Percentiles rank a stretch among this genome's conserved stretches.
phyloP scores from a whole-genome alignment of 257 asterid species.

The Fraxinus quadrangulata region DNA sequence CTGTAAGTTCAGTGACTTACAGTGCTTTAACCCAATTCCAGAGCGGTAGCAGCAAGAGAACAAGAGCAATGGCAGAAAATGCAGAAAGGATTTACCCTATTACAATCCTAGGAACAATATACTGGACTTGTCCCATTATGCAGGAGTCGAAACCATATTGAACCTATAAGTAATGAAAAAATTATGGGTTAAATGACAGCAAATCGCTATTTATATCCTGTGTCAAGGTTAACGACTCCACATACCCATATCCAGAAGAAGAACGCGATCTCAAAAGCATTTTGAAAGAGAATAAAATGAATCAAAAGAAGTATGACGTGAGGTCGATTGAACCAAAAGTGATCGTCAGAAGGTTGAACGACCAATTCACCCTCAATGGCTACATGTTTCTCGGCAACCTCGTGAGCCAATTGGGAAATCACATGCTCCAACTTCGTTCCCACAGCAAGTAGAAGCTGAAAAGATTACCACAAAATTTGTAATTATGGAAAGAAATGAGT shows the following conservation, averaged over 20 bases:
- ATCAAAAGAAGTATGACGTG: constrained; percentile 71
- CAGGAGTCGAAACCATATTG: constrained; percentile 90
- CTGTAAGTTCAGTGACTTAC: too few species aligned
- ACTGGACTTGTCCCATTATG: constrained; percentile 84
- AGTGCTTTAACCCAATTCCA: not conserved
- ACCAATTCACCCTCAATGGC: constrained; percentile 90
- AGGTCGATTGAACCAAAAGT: constrained; percentile 90
- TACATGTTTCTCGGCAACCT: constrained; percentile 91
- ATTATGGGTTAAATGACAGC: not conserved
- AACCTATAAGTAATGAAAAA: constrained; percentile 42
- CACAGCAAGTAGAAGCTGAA: constrained; percentile 85
- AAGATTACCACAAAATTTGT: not conserved
- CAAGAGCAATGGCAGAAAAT: not conserved
- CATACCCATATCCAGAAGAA: constrained; percentile 99
- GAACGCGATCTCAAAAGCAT: constrained; percentile 95
- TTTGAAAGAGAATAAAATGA: constrained; percentile 95
- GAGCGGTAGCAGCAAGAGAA: not conserved
- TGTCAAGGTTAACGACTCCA: not conserved
- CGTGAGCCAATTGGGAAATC: constrained; percentile 81
- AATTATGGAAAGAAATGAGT: not conserved
- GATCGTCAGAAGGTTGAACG: constrained; percentile 85
- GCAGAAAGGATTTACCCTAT: constrained; percentile 59
- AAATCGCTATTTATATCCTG: constrained; percentile 7
- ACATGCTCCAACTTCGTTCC: constrained; percentile 96
- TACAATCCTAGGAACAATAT: constrained; percentile 78